Percentiles rank a stretch among this genome's conserved stretches.
Conservation (phyloP, 2,329 filamentous ascomycete genomes). For the Laburnicola sp. region DNA sequence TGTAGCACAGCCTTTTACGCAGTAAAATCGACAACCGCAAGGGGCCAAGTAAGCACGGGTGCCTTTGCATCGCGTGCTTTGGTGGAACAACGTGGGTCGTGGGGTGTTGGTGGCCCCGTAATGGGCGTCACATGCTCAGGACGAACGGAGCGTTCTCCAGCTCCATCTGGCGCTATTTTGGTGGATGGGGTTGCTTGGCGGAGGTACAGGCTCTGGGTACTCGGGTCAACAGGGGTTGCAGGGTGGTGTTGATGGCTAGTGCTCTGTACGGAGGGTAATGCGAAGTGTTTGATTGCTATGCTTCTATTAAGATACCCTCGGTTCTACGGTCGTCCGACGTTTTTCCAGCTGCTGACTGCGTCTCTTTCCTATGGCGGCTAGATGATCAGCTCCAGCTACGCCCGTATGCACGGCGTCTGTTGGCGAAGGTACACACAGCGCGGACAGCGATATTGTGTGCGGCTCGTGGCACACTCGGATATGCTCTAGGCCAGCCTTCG, state of each 20-base stretch:
- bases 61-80: background rate
- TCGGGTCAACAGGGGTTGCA: slow-evolving; percentile 1
- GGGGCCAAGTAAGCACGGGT: too few relatives aligned
- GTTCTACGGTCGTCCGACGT: slow-evolving; percentile 6
- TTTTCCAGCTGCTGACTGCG: background rate
- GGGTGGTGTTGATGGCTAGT: slow-evolving; percentile 6
- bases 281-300: slow-evolving; percentile 10
- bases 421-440: slow-evolving; percentile 25
- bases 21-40: too few relatives aligned
- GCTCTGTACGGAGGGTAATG: slow-evolving; percentile 2
- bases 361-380: slow-evolving; percentile 7
- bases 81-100: background rate
- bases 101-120: background rate
- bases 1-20: too few relatives aligned
- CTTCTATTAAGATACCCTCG: slow-evolving; percentile 36
- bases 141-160: background rate
- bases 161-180: slow-evolving; percentile 8
- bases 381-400: slow-evolving; percentile 17
- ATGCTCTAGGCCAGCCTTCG: background rate
- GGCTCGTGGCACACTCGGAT: slow-evolving; percentile 18
- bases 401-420: slow-evolving; percentile 28
- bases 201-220: slow-evolving; percentile 1
- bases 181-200: slow-evolving; percentile 8
- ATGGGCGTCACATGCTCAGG: slow-evolving; percentile 1
- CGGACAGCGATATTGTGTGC: slow-evolving; percentile 5